Base-by-base conservation (phyloP, 805 yeast genomes). In the Cyberlindnera xishuangbannaensis region DNA sequence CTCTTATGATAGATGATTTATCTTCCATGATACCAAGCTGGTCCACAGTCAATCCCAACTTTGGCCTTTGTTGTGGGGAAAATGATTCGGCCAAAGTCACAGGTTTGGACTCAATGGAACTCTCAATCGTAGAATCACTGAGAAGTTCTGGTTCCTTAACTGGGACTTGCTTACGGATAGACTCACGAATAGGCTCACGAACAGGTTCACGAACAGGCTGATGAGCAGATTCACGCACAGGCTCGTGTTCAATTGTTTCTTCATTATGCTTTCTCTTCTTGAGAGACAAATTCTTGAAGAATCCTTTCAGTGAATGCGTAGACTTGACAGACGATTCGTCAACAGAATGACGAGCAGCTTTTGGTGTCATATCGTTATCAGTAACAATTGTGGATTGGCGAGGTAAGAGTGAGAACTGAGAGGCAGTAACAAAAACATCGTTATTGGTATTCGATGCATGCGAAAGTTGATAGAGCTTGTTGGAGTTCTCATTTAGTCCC, bases 1-100 rank as follows among this genome's bases (percentile, higher is more conserved):
- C 90, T 35, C 70, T 67, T 45, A 80, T 62, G 25, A 83, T 55
- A 17, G 68, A 71, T 31, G 66, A 66, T 41, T 76, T 80, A 33
- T 81, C 75, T 22, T 65, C 71, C 61, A 82, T 64, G 7, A 81
- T 61, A 2, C 78, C 76, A 33, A 78, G 52, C 44, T 82, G 86
- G 15, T 76, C 81, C 25, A 75, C 68, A 2, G 78, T 66, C 33
- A 78, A 69, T 7, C 52, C 53, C 16, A 65, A 44, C n/a, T 52
- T 50, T 24, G 43, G 51, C 13, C 15, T 14, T 15, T 22, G n/a
- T 16, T 40, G 30, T 6, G 41, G 48, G 14, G 35, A 36, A 27
- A 45, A 45, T 3, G 50, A 47, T n/a, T 40, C 45, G 1, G 39
- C 44, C 13, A 47, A 28, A 3, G 34, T 29, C 7, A 30, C 19